Base-by-base conservation (phyloP, 75 land plant species). In the Chamaecyparis obtusa region DNA sequence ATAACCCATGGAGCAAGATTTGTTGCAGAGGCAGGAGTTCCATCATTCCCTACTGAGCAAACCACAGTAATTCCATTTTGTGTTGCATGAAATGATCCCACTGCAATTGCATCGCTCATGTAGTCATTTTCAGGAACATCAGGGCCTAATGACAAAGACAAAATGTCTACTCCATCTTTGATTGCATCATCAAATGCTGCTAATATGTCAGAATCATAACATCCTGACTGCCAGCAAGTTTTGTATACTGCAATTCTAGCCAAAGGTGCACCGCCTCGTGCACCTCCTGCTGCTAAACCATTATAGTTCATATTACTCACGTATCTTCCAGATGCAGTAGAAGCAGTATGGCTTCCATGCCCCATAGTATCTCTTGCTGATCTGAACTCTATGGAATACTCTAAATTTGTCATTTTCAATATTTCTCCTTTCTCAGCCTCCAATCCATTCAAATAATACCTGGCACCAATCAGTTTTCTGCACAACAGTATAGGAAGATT, bases 181-280 rank as follows among this genome's bases (percentile, higher is more conserved):
- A 97, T 92, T 21, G 99, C 99, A 88, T 94, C 96, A 87, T 97
- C 99, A 71, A 96, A 92, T 13, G 98, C 99, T 39, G 99, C 96
- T 41, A 97, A 87, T 35, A 97, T 86, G 87, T 96, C 97, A 39
- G 93, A 91, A 77, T 93, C 94, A 67, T 88, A 91, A 89, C 98
- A 97, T 19, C 93, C 96, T 5, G 91, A 87, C 72, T 88, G 88
- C 98, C 98, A 97, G 86, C 98, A 96, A 17, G 95, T 91, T 89
- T 97, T 97, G 89, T 96, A 96, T 5, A 90, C 91, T 44, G 96
- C 98, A 85, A 95, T 90, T 81, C 98, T 90, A 27, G 97, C 93
- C 91, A 87, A 85, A 3, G 97, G 97, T 27, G 97, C 98, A 32
- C 95, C 96, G 83, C 98, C 98, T 74, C 92, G 90, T 11, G 95